These are phyloP conservation scores for Diaporthe vaccinii DNA, from an alignment of 2,329 filamentous ascomycete species.

Conservation along the genomic window DNA sequence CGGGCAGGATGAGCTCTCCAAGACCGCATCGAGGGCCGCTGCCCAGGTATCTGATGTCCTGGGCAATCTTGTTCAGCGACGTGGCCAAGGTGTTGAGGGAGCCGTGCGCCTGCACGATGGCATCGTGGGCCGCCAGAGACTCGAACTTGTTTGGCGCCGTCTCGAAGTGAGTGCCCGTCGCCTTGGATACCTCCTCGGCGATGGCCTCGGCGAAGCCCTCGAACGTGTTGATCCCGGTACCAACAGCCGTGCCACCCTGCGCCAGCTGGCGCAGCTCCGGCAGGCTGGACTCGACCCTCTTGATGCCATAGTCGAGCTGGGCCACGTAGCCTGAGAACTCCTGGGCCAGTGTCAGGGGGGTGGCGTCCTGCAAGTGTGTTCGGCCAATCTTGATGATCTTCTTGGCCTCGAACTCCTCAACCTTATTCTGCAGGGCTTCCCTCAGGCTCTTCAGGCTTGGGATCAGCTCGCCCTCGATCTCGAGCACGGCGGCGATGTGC, in stretches of 20 bases:
- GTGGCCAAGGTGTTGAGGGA: constrained; percentile 92
- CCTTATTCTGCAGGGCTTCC: constrained; percentile 87
- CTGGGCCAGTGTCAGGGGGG: constrained; percentile 93
- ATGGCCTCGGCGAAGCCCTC: constrained; percentile 95
- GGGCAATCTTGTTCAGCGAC: constrained; percentile 97
- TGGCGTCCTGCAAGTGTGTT: constrained; percentile 97
- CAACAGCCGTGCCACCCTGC: constrained; percentile 79
- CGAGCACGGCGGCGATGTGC: constrained; percentile 97
- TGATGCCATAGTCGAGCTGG: constrained; percentile 91
- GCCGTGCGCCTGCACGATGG: constrained; percentile 93
- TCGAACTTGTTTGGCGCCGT: constrained; percentile 99
- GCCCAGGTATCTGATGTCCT: constrained; percentile 97
- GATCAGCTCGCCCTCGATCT: constrained; percentile 87
- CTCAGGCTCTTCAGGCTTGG: constrained; percentile 87
- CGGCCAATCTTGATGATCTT: constrained; percentile 99
- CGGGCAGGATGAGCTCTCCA: constrained; percentile 91
- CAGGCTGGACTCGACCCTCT: constrained; percentile 74
- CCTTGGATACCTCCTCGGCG: constrained; percentile 89
- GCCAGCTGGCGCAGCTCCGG: constrained; percentile 53
- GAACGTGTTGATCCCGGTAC: constrained; percentile 97
- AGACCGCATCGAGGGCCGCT: constrained; percentile 96
- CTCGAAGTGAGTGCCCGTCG: constrained; percentile 93
- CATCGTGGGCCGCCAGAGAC: constrained; percentile 94
- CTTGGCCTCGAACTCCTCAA: constrained; percentile 84
- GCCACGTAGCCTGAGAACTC: constrained; percentile 98